Conservation (phyloP, 306 rosid species). For the Purshia tridentata region DNA sequence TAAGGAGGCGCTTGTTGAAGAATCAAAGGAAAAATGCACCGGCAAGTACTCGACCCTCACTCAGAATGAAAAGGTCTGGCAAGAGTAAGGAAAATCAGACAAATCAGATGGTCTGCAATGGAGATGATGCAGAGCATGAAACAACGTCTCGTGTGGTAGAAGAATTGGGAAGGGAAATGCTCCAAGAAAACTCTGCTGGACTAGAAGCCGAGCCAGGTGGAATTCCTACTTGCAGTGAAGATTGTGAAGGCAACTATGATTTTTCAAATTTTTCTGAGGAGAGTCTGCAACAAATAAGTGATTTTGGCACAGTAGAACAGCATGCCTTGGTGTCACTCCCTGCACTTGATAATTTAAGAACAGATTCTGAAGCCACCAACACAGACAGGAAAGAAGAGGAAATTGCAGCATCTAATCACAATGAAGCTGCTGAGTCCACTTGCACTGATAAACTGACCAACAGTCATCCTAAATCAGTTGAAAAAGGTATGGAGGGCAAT, state of each 20-base stretch:
- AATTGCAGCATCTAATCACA: slow-evolving; percentile 3
- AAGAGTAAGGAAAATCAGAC: slow-evolving; percentile 47
- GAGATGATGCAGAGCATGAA: slow-evolving; percentile 21
- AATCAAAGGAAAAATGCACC: slow-evolving; percentile 39
- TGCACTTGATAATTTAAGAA: neutral
- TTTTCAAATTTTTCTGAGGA: slow-evolving; percentile 19
- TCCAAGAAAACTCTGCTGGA: slow-evolving; percentile 3
- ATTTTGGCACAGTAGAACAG: neutral
- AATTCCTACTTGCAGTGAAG: slow-evolving; percentile 13
- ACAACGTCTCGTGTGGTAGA: slow-evolving; percentile 18
- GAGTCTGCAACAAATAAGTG: slow-evolving; percentile 9
- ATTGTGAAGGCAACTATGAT: neutral
- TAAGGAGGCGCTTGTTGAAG: slow-evolving; percentile 62
- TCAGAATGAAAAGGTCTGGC: slow-evolving; percentile 35
- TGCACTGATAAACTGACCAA: slow-evolving; percentile 1
- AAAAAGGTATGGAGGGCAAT: neutral
- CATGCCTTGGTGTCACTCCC: neutral
- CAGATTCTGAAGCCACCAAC: slow-evolving; percentile 3
- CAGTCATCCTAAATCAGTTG: slow-evolving; percentile 11
- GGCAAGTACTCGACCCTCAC: slow-evolving; percentile 31
- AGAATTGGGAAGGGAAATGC: slow-evolving; percentile 23
- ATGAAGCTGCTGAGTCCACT: slow-evolving; percentile 19
- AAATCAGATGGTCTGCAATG: slow-evolving; percentile 22
- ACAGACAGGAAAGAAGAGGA: slow-evolving; percentile 8
- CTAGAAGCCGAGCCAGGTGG: slow-evolving; percentile 17